Conservation (phyloP, 2,329 filamentous ascomycete genomes). For the Torrubiellomyces zombiae region DNA sequence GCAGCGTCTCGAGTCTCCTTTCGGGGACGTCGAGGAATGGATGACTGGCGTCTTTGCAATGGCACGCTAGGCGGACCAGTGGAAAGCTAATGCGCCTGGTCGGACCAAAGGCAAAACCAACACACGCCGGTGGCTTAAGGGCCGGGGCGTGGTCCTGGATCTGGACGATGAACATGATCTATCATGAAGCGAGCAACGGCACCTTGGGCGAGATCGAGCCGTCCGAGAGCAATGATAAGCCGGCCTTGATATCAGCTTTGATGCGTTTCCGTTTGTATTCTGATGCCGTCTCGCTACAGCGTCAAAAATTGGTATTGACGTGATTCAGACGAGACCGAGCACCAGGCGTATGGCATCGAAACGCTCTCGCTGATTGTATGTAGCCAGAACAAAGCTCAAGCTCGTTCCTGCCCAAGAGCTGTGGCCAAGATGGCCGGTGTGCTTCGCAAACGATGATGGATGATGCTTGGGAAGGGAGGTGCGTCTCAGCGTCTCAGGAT, state of each 20-base stretch:
- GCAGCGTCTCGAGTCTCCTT: conserved; percentile 34
- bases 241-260: conserved; percentile 20
- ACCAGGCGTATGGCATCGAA: conserved; percentile 15
- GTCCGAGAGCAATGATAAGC: conserved; percentile 25
- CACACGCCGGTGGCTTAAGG: conserved; percentile 26
- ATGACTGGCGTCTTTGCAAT: conserved; percentile 30
- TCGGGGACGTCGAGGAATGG: conserved; percentile 28
- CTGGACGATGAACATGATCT: conserved; percentile 8
- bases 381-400: conserved; percentile 27
- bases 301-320: conserved; percentile 11
- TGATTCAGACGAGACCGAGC: conserved; percentile 28
- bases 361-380: conserved; percentile 28
- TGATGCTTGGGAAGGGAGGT: too few relatives aligned
- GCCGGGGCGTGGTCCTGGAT: conserved; percentile 24
- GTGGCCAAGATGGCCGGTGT: not conserved
- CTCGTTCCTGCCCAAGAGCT: conserved; percentile 2
- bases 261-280: conserved; percentile 30
- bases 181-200: not conserved
- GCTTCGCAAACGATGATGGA: not conserved
- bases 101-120: conserved; percentile 27
- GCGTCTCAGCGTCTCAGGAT: not conserved
- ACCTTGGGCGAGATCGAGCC: conserved; percentile 13
- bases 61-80: conserved; percentile 24
- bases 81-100: conserved; percentile 41
- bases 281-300: conserved; percentile 20